Conservation (phyloP, 768 basidiomycete species). For the Russula compacta region DNA sequence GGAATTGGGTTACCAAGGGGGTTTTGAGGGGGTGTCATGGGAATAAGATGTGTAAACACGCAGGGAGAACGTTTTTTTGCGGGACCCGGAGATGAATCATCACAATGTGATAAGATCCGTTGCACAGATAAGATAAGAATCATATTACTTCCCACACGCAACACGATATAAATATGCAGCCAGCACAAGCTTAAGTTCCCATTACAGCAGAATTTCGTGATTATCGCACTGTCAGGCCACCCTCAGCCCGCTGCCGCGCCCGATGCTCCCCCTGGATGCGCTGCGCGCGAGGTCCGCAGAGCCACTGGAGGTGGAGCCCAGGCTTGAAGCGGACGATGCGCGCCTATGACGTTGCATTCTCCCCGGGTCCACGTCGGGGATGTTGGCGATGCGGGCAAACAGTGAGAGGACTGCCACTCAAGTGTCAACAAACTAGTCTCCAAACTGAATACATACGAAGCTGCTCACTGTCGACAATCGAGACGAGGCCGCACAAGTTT, state of each 20-base stretch:
- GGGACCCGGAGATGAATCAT: background rate
- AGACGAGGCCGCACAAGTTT: slow-evolving; percentile 66
- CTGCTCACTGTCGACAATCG: slow-evolving; percentile 67
- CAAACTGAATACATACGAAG: background rate
- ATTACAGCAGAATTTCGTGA: background rate
- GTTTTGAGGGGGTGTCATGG: slow-evolving; percentile 11
- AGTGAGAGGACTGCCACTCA: slow-evolving; percentile 53
- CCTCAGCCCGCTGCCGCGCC: background rate
- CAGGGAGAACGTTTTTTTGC: background rate
- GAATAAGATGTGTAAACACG: background rate
- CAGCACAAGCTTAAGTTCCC: background rate
- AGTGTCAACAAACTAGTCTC: background rate
- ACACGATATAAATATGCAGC: background rate
- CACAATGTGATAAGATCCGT: background rate
- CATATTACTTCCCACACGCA: background rate
- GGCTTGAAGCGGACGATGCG: slow-evolving; percentile 56
- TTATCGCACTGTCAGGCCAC: background rate
- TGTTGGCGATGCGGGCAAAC: slow-evolving; percentile 66
- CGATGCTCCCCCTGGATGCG: slow-evolving; percentile 12
- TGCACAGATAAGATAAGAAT: too few relatives aligned
- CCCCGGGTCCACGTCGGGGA: slow-evolving; percentile 67
- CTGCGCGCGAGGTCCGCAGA: slow-evolving; percentile 10
- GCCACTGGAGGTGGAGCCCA: slow-evolving; percentile 16
- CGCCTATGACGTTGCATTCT: slow-evolving; percentile 73
- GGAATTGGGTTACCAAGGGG: slow-evolving; percentile 48